Conservation (phyloP, 805 yeast species). For the Cyberlindnera misumaiensis region DNA sequence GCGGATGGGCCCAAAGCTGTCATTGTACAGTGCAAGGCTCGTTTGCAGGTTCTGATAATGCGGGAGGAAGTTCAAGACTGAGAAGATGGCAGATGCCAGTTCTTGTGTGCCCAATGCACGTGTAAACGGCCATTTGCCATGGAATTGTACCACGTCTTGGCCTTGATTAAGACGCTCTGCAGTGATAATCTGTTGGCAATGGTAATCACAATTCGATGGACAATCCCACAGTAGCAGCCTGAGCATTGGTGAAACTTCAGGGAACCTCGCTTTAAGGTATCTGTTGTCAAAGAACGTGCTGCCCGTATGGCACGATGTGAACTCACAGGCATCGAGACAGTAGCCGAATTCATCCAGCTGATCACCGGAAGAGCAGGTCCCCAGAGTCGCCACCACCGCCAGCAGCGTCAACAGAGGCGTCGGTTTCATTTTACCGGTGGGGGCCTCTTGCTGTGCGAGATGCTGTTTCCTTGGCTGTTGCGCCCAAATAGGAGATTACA, state of each 20-base stretch:
- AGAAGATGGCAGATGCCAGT: constrained; percentile 69
- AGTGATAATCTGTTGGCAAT: constrained; percentile 79
- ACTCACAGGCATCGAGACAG: constrained; percentile 13
- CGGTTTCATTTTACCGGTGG: not conserved
- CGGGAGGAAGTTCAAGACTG: constrained; percentile 62
- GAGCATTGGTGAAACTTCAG: constrained; percentile 19
- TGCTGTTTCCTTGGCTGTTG: too few relatives aligned
- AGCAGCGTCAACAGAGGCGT: not conserved
- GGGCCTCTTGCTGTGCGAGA: too few relatives aligned
- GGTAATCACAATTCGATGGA: constrained; percentile 80
- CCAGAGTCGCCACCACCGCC: not conserved
- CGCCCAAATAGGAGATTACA: not conserved
- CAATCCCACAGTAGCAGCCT: constrained; percentile 66
- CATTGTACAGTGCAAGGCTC: constrained; percentile 15
- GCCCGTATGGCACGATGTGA: constrained; percentile 4
- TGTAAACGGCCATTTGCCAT: constrained; percentile 95
- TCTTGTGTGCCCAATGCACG: constrained; percentile 82
- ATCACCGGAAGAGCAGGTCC: constrained; percentile 11
- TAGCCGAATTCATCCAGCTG: constrained; percentile 9
- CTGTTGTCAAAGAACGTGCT: constrained; percentile 4
- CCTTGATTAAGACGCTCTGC: constrained; percentile 37
- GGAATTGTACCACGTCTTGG: constrained; percentile 73
- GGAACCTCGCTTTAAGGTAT: constrained; percentile 7
- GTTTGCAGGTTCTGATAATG: constrained; percentile 44
- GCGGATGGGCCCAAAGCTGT: constrained; percentile 6